Evolutionary conservation across 106 monocot species (phyloP), one percentile per base, ranked within the genome.

Genomic region (Acorus gramineus): DNA sequence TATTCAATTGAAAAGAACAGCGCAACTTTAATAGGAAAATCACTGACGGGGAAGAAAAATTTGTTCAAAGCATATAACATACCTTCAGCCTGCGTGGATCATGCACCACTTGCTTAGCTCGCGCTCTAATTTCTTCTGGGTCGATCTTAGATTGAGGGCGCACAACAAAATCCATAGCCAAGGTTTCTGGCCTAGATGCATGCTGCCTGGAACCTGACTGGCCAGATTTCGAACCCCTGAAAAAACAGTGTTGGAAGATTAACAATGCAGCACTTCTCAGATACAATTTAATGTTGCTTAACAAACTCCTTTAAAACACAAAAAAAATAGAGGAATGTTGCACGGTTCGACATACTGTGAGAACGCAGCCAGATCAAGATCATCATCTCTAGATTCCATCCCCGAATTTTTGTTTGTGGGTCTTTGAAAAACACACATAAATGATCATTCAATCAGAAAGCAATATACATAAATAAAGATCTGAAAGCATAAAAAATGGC

Each of bases 121-220:
- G 28, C 28, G 28, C 28, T 28, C 28, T 28, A 28, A 28, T 28
- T 28, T 28, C 28, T 28, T 28, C 28, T 28, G 28, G 28, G 1
- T 28, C 28, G 28, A 28, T 28, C 28, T 28, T 28, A 28, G 28
- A 28, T 28, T 28, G 28, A 28, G 28, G 28, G 28, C 28, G 28
- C 28, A 28, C 28, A 28, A 28, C 28, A 79, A 88, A 99, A 76
- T 99, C 98, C 59, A 99, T 65, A 3, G 98, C 77, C 52, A 80
- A 69, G 49, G 98, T 83, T 86, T 99, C 98, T 68, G 98, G 98
- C 60, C 87, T 81, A 13, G 83, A 84, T 56, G 88, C 84, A 76
- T 98, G 91, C 57, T 88, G 84, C 66, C 86, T 88, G 47, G 91
- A 77, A 71, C 81, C 85, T 69, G 56, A 70, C 57, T 85, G 87